Percentiles rank a stretch among this genome's conserved stretches.
phyloP scores from a whole-genome alignment of 305 asterid species.

The Lippia alba region DNA sequence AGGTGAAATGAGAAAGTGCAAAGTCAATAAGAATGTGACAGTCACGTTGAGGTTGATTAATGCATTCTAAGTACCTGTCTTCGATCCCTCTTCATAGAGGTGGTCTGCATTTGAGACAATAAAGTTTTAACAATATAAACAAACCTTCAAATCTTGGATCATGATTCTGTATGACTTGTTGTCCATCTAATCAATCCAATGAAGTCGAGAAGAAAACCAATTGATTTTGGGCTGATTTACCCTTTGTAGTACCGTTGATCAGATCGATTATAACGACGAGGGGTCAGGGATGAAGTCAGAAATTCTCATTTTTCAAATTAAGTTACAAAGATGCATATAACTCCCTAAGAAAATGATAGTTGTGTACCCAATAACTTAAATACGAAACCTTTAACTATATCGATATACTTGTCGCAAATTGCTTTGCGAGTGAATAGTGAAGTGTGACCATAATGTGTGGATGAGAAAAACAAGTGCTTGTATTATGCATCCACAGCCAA shows the following conservation, averaged over 20 bases:
- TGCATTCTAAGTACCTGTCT: not conserved
- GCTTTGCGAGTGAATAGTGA: slow-evolving; percentile 21
- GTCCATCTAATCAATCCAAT: not conserved
- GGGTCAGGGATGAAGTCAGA: no score
- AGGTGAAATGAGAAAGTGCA: not conserved
- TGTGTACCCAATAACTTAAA: no score
- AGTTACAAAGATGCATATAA: no score
- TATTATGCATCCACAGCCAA: slow-evolving; percentile 42
- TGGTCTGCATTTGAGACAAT: no score
- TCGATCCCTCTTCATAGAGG: no score
- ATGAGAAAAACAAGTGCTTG: slow-evolving; percentile 31
- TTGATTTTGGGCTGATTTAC: not conserved
- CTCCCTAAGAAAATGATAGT: not conserved
- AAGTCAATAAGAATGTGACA: slow-evolving; percentile 20
- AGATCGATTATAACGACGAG: no score
- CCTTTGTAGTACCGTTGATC: no score
- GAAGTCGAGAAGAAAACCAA: slow-evolving; percentile 2
- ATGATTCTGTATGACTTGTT: not conserved
- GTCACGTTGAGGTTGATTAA: slow-evolving; percentile 6
- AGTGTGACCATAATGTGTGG: slow-evolving; percentile 41
- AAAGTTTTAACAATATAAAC: no score
- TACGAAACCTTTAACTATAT: not conserved
- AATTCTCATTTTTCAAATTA: no score
- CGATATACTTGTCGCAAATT: slow-evolving; percentile 1
- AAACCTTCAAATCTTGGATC: slow-evolving; percentile 22